Evolutionary conservation across 768 basidiomycete genomes (phyloP), one percentile per base, ranked within the genome.

Genomic region (Sarcodon sp.): DNA sequence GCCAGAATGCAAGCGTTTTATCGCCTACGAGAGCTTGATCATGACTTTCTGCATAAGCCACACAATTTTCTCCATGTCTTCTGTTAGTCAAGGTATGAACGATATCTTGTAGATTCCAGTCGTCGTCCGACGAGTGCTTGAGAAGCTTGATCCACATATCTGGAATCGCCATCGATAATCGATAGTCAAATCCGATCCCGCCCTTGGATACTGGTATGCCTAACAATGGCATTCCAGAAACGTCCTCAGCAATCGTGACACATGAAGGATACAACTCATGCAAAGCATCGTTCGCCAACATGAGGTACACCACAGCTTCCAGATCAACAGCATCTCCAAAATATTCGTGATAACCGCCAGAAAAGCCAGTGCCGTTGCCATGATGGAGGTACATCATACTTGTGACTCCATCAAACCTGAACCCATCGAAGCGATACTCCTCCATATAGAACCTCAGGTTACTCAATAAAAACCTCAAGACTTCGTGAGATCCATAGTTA

Each of bases 91-190:
- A 66, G 1, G 91, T 98, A 60, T 85, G 83, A 13, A 85, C 82
- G 50, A 98, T 92, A 61, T 84, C 76, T 44, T 70, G 79, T 56
- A 99, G 70, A 44, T 94, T 75, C 96, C 96, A 99, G 37, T 83
- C 75, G 51, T 83, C 76, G 61, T 99, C 96, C 3, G 65, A 53
- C 59, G 77, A 79, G 67, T 99, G 96, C 63, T 98, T 99, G 55
- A 98, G 76, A 27, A 98, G 72, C 66, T 99, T 98, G 71, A 99
- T 99, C 91, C 92, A 99, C 92, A 94, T 97, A 64, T 99, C 96
- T 2, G 96, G 96, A 46, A 99, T 77, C 16, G 96, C 96, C 96
- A 98, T 99, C 31, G 91, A 90, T 43, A 99, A 71, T 33, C 96
- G 85, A 65, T 97, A 99, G 67, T 99, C 96, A 66, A 98, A 99